These are phyloP conservation scores for Litchi chinensis DNA, from an alignment of 345 rosid genomes.

Conservation along the genomic window DNA sequence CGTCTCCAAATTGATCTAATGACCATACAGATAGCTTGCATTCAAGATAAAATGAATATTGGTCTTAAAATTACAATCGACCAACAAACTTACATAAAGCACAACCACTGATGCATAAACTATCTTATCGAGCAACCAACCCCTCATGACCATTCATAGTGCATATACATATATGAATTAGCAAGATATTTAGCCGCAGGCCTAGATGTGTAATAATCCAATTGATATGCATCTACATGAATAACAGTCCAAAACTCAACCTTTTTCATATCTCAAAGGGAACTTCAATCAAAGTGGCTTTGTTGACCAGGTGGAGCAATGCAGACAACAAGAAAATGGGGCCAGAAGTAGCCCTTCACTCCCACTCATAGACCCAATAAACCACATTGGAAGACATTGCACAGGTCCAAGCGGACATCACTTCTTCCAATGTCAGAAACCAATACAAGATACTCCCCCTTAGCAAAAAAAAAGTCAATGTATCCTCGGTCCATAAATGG, in stretches of 20 bases:
- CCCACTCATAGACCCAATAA: conserved; percentile 3
- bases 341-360: not conserved
- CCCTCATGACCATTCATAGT: not conserved
- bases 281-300: not conserved
- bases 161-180: not conserved
- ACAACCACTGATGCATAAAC: not conserved
- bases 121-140: not conserved
- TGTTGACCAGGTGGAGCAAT: conserved; percentile 2
- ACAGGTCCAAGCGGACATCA: not conserved
- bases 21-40: not conserved
- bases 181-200: not conserved
- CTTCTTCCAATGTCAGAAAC: not conserved
- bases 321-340: not conserved
- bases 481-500: conserved; percentile 51
- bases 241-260: not conserved
- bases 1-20: not conserved
- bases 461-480: not conserved
- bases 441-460: not conserved
- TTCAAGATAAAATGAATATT: not conserved
- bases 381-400: not conserved
- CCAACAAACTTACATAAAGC: not conserved
- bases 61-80: not conserved
- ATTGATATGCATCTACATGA: not conserved
- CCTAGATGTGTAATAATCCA: not conserved
- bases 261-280: not conserved